Percentiles rank a stretch among this genome's conserved stretches.
Evolutionary conservation across 805 yeast species (phyloP).

Genomic region (Kluyveromyces nonfermentans): DNA sequence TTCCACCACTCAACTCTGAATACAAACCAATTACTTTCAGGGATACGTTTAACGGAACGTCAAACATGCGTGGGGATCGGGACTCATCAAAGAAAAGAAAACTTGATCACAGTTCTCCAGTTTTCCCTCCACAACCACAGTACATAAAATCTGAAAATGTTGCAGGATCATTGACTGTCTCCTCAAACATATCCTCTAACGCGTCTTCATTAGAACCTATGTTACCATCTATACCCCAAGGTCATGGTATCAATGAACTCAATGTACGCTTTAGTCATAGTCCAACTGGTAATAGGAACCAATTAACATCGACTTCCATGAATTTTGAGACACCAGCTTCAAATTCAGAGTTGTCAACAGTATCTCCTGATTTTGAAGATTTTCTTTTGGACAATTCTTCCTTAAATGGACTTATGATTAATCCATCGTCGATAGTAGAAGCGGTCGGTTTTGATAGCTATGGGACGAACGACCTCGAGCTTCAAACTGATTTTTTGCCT

Average conservation of each 20-base stretch:
- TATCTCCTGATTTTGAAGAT: slow-evolving; percentile 29
- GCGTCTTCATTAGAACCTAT: neutral
- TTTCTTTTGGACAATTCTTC: slow-evolving; percentile 26
- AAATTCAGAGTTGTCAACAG: slow-evolving; percentile 14
- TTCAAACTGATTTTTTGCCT: slow-evolving; percentile 20
- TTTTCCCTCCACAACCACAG: neutral
- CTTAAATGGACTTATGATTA: slow-evolving; percentile 25
- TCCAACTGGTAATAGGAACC: neutral
- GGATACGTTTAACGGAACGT: slow-evolving; percentile 11
- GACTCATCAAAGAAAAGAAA: slow-evolving; percentile 19
- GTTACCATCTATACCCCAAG: neutral
- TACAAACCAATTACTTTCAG: slow-evolving; percentile 26
- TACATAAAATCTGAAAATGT: neutral
- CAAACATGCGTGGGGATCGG: slow-evolving; percentile 11
- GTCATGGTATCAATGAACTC: neutral
- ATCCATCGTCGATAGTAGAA: slow-evolving; percentile 25
- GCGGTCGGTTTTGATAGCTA: slow-evolving; percentile 23
- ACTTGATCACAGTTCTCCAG: slow-evolving; percentile 1
- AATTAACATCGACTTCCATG: neutral
- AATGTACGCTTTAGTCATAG: neutral
- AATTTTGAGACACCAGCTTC: slow-evolving; percentile 11
- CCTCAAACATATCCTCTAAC: neutral
- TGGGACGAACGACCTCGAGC: slow-evolving; percentile 8
- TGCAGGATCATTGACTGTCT: neutral
- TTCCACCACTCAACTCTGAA: slow-evolving; percentile 24